Conservation (phyloP, 192 early-diverging fungal genomes). For the Phycomyces blakesleeanus region DNA sequence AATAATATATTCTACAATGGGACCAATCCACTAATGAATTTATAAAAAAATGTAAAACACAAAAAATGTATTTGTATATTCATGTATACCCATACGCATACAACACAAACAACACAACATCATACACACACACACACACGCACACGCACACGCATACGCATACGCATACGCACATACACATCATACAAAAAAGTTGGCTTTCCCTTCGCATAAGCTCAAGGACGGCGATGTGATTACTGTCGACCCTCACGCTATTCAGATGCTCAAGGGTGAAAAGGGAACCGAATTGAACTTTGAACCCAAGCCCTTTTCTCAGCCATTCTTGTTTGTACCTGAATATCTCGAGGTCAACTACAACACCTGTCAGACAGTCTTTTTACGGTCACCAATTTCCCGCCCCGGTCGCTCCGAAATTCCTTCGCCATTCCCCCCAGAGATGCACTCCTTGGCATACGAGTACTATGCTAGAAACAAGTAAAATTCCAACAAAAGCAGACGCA, state of each 20-base stretch:
- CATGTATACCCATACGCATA: too few relatives aligned
- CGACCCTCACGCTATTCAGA: slow-evolving; percentile 66
- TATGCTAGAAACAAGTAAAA: slow-evolving; percentile 63
- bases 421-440: slow-evolving; percentile 86
- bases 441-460: slow-evolving; percentile 90
- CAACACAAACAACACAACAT: too few relatives aligned
- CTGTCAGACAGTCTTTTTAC: slow-evolving; percentile 84
- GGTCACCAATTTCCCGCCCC: slow-evolving; percentile 84
- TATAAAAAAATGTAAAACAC: too few relatives aligned
- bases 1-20: neutral
- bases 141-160: too few relatives aligned
- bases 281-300: slow-evolving; percentile 59
- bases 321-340: slow-evolving; percentile 95
- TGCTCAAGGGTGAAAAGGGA: slow-evolving; percentile 54
- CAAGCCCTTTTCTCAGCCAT: slow-evolving; percentile 80
- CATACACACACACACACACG: too few relatives aligned
- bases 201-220: slow-evolving; percentile 71
- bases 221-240: slow-evolving; percentile 90
- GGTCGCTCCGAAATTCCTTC: slow-evolving; percentile 87
- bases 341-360: slow-evolving; percentile 96
- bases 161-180: too few relatives aligned
- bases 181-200: slow-evolving; percentile 54
- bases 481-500: too few relatives aligned
- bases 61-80: neutral
- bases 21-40: neutral